These are phyloP conservation scores for Esteya vermicola DNA, from an alignment of 2,329 filamentous ascomycete species.

Conservation along the genomic window DNA sequence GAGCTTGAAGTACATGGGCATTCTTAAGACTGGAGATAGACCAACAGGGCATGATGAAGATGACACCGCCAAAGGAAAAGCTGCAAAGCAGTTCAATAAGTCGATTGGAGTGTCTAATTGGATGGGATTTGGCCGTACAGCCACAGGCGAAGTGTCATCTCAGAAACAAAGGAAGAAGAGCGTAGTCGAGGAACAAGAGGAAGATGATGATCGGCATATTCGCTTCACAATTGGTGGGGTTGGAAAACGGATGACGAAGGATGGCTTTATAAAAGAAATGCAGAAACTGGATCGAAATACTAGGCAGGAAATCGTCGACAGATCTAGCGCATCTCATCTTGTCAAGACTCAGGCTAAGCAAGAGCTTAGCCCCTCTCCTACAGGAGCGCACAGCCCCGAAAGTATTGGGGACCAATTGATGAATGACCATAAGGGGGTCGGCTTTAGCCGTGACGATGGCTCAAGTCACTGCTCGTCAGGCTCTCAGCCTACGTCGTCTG, in stretches of 20 bases:
- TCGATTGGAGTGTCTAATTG: slow-evolving; percentile 30
- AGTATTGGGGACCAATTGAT: background rate
- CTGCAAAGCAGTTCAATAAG: slow-evolving; percentile 18
- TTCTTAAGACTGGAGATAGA: no score
- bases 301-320: slow-evolving; percentile 37
- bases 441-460: background rate
- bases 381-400: background rate
- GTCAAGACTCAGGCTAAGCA: slow-evolving; percentile 36
- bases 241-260: slow-evolving; percentile 65
- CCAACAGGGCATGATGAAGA: slow-evolving; percentile 28
- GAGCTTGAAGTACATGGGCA: slow-evolving; percentile 39
- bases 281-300: slow-evolving; percentile 56
- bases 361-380: slow-evolving; percentile 12
- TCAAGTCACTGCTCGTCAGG: slow-evolving; percentile 1
- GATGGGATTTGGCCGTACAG: slow-evolving; percentile 26
- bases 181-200: slow-evolving; percentile 26
- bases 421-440: background rate
- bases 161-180: slow-evolving; percentile 24
- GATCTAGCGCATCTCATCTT: slow-evolving; percentile 30
- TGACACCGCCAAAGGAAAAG: slow-evolving; percentile 16
- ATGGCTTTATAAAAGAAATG: slow-evolving; percentile 64
- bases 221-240: slow-evolving; percentile 63
- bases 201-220: slow-evolving; percentile 55
- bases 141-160: slow-evolving; percentile 14
- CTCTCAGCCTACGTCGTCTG: background rate